A percentile compares a stretch with the other conserved stretches of the same genome.
Evolutionary conservation across 768 basidiomycete species (phyloP).

Genomic region (Leccinum boreale): DNA sequence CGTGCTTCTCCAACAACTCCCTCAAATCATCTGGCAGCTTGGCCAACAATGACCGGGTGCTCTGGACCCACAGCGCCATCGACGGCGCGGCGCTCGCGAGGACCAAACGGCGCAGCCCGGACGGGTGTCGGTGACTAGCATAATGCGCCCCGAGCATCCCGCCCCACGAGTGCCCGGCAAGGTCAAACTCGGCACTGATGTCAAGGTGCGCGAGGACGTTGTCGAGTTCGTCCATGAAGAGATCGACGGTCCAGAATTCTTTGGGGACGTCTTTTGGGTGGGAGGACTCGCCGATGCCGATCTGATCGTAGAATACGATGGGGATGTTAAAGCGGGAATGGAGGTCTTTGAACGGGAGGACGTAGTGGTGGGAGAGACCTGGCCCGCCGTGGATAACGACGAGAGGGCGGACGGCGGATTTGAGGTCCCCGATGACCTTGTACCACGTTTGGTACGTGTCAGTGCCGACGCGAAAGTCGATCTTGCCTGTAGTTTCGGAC

Average conservation of each 20-base stretch:
- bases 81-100: constrained; percentile 35
- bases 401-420: constrained; percentile 31
- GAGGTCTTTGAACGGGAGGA: constrained; percentile 38
- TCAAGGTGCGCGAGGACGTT: constrained; percentile 44
- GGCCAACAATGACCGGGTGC: constrained; percentile 24
- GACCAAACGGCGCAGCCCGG: constrained; percentile 36
- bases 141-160: constrained; percentile 48
- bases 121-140: constrained; percentile 36
- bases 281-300: constrained; percentile 45
- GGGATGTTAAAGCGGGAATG: constrained; percentile 30
- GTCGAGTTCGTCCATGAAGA: constrained; percentile 53
- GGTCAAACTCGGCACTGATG: constrained; percentile 39
- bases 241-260: constrained; percentile 44
- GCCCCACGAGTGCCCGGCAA: constrained; percentile 60
- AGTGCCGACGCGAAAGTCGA: constrained; percentile 16
- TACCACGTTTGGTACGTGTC: constrained; percentile 43
- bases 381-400: constrained; percentile 49
- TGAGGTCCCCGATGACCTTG: constrained; percentile 41
- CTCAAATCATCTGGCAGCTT: constrained; percentile 27
- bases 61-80: constrained; percentile 25
- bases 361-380: constrained; percentile 36
- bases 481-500: constrained; percentile 21
- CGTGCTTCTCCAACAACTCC: constrained; percentile 31
- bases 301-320: constrained; percentile 51
- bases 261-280: constrained; percentile 30